Evolutionary conservation across 805 yeast species (phyloP).

Genomic region (Starmerella davenportii): DNA sequence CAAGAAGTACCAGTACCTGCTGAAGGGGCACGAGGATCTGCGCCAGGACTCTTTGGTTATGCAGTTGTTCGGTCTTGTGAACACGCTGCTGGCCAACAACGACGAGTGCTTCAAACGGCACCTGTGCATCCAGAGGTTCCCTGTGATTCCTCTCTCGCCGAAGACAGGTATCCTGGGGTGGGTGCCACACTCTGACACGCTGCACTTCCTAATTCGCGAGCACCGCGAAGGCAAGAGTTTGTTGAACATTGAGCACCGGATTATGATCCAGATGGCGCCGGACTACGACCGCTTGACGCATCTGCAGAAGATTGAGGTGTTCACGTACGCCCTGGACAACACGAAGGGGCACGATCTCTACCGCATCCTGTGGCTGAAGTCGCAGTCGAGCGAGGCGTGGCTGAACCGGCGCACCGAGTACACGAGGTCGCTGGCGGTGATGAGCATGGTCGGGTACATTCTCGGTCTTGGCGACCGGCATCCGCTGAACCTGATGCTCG

Average conservation of each 20-base stretch:
- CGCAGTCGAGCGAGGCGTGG: conserved; percentile 95
- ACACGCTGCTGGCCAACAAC: conserved; percentile 72
- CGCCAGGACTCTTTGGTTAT: conserved; percentile 93
- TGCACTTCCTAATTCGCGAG: conserved; percentile 81
- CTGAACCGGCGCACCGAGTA: conserved; percentile 90
- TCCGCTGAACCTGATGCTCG: conserved; percentile 92
- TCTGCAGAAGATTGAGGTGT: conserved; percentile 87
- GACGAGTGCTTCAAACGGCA: conserved; percentile 94
- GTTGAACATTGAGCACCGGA: conserved; percentile 81
- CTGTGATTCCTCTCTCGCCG: conserved; percentile 92
- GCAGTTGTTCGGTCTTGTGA: conserved; percentile 93
- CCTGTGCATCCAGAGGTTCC: conserved; percentile 74
- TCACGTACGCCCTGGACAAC: conserved; percentile 85
- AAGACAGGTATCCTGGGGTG: conserved; percentile 92
- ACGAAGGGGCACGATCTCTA: conserved; percentile 93
- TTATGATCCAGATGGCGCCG: conserved; percentile 96
- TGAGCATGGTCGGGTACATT: conserved; percentile 98
- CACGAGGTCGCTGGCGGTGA: conserved; percentile 87
- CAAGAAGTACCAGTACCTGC: conserved; percentile 57
- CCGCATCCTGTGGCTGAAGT: conserved; percentile 88
- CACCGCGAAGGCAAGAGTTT: conserved; percentile 82
- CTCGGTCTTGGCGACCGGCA: conserved; percentile 95
- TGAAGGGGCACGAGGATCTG: conserved; percentile 96
- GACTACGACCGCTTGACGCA: conserved; percentile 79
- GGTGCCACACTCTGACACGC: conserved; percentile 95